phyloP scores from a whole-genome alignment of 495 filamentous ascomycete genomes.

The Annulohypoxylon maeteangense region DNA sequence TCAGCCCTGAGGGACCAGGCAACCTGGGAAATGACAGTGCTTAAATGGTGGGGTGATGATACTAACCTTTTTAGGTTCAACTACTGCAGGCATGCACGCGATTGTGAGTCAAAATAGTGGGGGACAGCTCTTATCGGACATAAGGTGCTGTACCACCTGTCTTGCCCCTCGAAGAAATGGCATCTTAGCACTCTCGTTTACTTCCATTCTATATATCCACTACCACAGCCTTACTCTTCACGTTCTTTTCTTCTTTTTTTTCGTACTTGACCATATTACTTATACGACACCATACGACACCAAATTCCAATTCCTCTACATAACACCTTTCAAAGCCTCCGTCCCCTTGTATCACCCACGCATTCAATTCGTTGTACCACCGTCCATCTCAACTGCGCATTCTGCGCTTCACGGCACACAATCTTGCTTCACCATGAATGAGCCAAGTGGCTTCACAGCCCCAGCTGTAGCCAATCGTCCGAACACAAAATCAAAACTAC shows the following conservation, averaged over 20 bases:
- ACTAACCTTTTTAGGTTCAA: not conserved
- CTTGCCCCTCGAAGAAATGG: not conserved
- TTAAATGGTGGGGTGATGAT: not conserved
- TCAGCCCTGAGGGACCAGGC: not conserved
- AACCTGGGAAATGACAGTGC: not conserved
- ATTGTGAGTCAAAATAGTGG: slow-evolving; percentile 12
- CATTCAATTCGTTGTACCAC: not conserved
- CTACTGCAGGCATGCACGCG: not conserved
- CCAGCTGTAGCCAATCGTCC: not conserved
- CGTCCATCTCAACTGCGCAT: not conserved
- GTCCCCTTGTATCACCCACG: not conserved
- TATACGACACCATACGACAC: too few relatives aligned
- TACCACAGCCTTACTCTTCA: not conserved
- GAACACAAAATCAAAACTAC: not conserved
- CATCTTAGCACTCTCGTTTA: not conserved
- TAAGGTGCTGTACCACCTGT: too few relatives aligned
- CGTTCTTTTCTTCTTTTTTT: not conserved
- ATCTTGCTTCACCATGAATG: slow-evolving; percentile 11
- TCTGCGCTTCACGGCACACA: not conserved
- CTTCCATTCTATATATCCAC: not conserved
- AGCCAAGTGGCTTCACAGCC: not conserved
- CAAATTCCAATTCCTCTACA: too few relatives aligned
- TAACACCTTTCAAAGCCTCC: not conserved
- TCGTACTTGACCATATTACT: too few relatives aligned
- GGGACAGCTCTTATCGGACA: slow-evolving; percentile 11